Evolutionary conservation across 1,139 yeast species (phyloP).

Genomic region (Diutina rugosa): DNA sequence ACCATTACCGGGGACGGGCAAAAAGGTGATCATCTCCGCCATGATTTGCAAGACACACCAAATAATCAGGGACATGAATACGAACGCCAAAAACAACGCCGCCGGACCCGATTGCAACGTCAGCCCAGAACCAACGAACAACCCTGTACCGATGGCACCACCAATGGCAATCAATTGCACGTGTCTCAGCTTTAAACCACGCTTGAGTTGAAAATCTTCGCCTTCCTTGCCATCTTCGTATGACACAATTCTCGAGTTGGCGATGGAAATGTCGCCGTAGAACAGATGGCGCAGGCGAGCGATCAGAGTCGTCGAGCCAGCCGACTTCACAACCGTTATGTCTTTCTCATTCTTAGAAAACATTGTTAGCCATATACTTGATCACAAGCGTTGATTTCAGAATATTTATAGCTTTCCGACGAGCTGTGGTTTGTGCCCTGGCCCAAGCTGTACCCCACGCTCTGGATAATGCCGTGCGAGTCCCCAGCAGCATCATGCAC

Average conservation of each 20-base stretch:
- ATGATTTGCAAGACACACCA: constrained; percentile 42
- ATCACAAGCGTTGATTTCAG: background rate
- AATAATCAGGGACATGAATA: constrained; percentile 23
- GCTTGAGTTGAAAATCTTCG: background rate
- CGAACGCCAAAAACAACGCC: constrained; percentile 22
- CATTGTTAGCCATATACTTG: background rate
- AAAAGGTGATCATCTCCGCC: constrained; percentile 50
- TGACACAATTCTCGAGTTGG: background rate
- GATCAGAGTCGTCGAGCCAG: background rate
- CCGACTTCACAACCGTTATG: background rate
- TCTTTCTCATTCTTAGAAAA: background rate
- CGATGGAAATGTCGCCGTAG: background rate
- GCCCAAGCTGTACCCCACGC: background rate
- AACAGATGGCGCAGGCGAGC: background rate
- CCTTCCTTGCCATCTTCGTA: background rate
- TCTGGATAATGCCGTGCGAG: background rate
- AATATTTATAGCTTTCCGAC: background rate
- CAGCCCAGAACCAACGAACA: constrained; percentile 8
- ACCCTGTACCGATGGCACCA: constrained; percentile 3
- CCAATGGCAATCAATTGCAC: constrained; percentile 3
- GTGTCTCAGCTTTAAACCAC: constrained; percentile 5
- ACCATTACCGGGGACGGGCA: constrained; percentile 41
- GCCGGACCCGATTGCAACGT: constrained; percentile 24
- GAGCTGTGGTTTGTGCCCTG: background rate
- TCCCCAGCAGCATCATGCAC: background rate